Base-by-base conservation (phyloP, 2,329 filamentous ascomycete genomes). In the Cladophialophora carrionii region DNA sequence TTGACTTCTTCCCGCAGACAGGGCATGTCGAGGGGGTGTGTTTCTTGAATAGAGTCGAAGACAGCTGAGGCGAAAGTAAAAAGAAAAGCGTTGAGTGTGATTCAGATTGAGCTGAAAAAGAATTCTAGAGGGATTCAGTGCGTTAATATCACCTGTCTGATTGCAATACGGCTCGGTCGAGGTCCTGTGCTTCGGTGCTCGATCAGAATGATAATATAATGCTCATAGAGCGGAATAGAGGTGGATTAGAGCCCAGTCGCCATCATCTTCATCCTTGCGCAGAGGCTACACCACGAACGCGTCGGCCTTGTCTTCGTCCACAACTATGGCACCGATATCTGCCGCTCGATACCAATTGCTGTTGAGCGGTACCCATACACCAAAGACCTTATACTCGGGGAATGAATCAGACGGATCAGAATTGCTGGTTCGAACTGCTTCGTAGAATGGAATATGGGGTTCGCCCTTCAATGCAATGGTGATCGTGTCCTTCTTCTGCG, bases 1-100 rank as follows among this genome's bases (percentile, higher is more conserved):
- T 98, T 74, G 95, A 99, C 76, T 98, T 99, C 78, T 99, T 99
- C 78, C 95, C 95, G 12, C 94, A 98, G 77, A 89, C 87, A 32
- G 84, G 85, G 7, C 87, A 89, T 81, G 87, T 89, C 1, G 87
- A 89, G 74, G 85, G 86, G 14, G 84, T 88, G 61, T 86, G 86
- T 55, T 82, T 88, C 57, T 74, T 88, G 75, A 83, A 80, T 70
- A 76, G 76, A 49, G 75, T 74, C 54, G 63, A 68, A 26, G 71
- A 66, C 14, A 43, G 17, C n/a, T 43, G 37, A 43, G 17, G 37
- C 10, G 34, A 12, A 14, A 14, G 10, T 41, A 12, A 41, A 12
- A 41, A 12, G 17, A 12, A n/a, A 8, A 17, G 34, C 4, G 4
- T 43, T n/a, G 37, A n/a, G 17, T 6, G 10, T n/a, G 37, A 43